Base-by-base conservation (phyloP, 108 stramenopile genomes). In the Cyclotella cryptica region DNA sequence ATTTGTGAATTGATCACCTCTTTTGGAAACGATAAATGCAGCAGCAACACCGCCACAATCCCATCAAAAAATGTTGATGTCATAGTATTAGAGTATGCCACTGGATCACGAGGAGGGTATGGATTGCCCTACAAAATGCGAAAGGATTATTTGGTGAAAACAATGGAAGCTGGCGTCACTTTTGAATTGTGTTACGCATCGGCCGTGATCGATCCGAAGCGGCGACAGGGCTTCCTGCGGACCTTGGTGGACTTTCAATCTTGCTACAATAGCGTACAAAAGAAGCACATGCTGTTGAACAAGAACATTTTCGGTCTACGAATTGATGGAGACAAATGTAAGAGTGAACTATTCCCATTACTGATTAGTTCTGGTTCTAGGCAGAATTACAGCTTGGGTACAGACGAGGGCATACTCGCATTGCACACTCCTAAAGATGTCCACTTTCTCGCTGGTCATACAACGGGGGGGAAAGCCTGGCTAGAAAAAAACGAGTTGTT, bases 101-200 rank as follows among this genome's bases (percentile, higher is more conserved):
- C 79, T 1, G 65, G 75, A 28, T 72, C 75, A 8, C 52, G 81
- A 44, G 87, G 91, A 14, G 90, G 90, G 12, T 49, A 81, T 42
- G 77, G 79, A 14, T 66, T 91, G 46, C 90, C 92, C 14, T 93
- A 75, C 62, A 81, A 71, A 47, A 81, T 91, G 35, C 79, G 89
- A 15, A 74, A 87, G 19, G 58, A 80, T 11, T 88, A 89, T 80
- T 30, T 91, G 6, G 51, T 77, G 49, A 86, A 84, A 29, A 74
- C 78, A 0, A 28, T 80, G 15, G 83, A 77, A 24, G 85, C 88
- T 1, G 81, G 83, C 3, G 83, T 83, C 15, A 77, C 85, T 4
- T 88, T 93, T 47, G 92, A 93, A 78, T 75, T 93, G 45, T 78
- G 77, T 19, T 87, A 89, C 54, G 90, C 87, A 4, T 82, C 92